Conservation (phyloP, 2,329 filamentous ascomycete genomes). For the Capronia coronata region DNA sequence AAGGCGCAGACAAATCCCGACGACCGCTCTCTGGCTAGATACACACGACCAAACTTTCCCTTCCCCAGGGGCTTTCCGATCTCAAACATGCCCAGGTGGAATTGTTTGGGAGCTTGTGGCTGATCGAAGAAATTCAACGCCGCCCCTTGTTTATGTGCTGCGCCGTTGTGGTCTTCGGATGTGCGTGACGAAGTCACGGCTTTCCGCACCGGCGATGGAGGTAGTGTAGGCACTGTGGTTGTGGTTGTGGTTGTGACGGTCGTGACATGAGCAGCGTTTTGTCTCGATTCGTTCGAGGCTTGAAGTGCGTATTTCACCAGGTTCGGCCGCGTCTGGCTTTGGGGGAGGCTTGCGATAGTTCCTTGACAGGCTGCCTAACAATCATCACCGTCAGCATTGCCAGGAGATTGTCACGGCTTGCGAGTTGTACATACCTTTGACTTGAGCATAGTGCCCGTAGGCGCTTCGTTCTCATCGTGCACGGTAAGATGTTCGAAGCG, state of each 20-base stretch:
- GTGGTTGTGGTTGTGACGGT: constrained; percentile 33
- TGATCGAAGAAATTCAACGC: constrained; percentile 50
- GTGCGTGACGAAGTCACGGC: constrained; percentile 39
- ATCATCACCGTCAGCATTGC: not conserved
- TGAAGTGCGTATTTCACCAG: constrained; percentile 82
- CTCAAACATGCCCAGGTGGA: constrained; percentile 91
- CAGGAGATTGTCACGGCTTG: not conserved
- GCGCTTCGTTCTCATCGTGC: constrained; percentile 73
- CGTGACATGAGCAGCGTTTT: constrained; percentile 53
- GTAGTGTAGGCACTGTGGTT: constrained; percentile 31
- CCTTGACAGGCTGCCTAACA: constrained; percentile 13
- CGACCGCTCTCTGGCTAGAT: constrained; percentile 71
- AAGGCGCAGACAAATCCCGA: constrained; percentile 79
- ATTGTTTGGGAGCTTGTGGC: constrained; percentile 50
- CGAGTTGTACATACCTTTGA: constrained; percentile 57
- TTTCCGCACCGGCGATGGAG: constrained; percentile 51
- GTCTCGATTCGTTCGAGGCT: constrained; percentile 59
- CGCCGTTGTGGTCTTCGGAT: constrained; percentile 45
- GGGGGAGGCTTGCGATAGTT: constrained; percentile 34
- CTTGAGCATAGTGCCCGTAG: constrained; percentile 58
- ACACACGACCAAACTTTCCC: constrained; percentile 81
- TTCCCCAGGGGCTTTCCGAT: constrained; percentile 81
- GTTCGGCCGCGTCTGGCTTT: constrained; percentile 62
- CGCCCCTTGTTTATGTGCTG: constrained; percentile 17
- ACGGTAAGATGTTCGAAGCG: constrained; percentile 86